Evolutionary conservation across 2,329 filamentous ascomycete genomes (phyloP).

Genomic region (Paraphoma sp.): DNA sequence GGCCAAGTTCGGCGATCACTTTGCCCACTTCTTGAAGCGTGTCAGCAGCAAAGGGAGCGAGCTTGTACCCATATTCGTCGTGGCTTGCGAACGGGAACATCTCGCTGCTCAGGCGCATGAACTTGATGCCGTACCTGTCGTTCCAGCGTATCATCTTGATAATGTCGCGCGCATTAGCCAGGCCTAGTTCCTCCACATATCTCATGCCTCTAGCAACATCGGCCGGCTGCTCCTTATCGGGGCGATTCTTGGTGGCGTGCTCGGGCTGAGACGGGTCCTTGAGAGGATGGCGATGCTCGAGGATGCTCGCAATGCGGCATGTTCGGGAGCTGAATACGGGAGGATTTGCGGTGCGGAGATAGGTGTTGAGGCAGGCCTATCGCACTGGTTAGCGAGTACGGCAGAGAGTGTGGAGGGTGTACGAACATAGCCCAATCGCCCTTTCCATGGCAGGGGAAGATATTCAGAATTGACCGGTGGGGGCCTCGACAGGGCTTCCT

Average conservation of each 20-base stretch:
- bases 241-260: constrained; percentile 84
- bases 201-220: constrained; percentile 70
- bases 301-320: constrained; percentile 86
- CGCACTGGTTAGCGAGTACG: constrained; percentile 22
- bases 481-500: constrained; percentile 66
- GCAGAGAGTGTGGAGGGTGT: constrained; percentile 10
- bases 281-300: constrained; percentile 86
- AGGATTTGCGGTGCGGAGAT: constrained; percentile 79
- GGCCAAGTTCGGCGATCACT: constrained; percentile 78
- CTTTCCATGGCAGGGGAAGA: constrained; percentile 88
- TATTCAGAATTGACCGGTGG: constrained; percentile 84
- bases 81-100: constrained; percentile 98
- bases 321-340: constrained; percentile 91
- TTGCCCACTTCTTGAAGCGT: constrained; percentile 77
- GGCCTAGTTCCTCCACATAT: constrained; percentile 78
- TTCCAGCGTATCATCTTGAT: constrained; percentile 91
- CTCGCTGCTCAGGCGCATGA: constrained; percentile 89
- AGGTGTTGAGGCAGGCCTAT: constrained; percentile 89
- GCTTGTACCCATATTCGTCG: constrained; percentile 81
- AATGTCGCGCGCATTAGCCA: constrained; percentile 84
- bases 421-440: constrained; percentile 84
- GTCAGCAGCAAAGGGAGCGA: constrained; percentile 82
- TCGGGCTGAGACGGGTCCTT: constrained; percentile 76
- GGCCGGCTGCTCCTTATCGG: constrained; percentile 74
- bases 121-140: constrained; percentile 87